Evolutionary conservation across 2,329 filamentous ascomycete genomes (phyloP), one percentile per base, ranked within the genome.

Genomic region (Colletotrichum phormii): DNA sequence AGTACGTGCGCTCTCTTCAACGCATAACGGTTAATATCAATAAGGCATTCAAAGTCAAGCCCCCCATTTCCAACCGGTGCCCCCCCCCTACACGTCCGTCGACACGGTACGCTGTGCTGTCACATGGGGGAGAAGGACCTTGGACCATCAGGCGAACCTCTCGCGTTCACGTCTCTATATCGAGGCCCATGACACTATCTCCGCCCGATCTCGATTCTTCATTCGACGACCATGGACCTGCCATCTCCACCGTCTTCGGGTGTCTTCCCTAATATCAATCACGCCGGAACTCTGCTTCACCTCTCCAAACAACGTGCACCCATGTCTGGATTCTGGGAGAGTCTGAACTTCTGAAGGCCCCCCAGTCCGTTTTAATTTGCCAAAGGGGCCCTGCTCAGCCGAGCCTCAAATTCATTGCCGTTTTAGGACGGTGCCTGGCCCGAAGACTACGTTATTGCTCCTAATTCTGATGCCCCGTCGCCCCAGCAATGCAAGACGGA

Each of bases 351-450:
- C 58, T 68, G 51, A 29, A 59, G 55, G 42, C 58, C 24, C 37
- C 67, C 63, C 68, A 59, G 69, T 53, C 64, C 37, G 57, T 72
- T 42, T 29, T 63, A 62, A 72, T 72, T 72, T 72, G 51, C 62
- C 26, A 15, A 72, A 72, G 59, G 69, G 69, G 64, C 51, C 57
- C 58, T 54, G 35, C 64, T 54, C 64, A 63, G 65, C 69, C 69
- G 69, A 72, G 69, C 69, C 69, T 72, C 69, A 59, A 46, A 63
- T 68, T 55, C 26, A 26, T 53, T 72, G 60, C 69, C 64, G 53
- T 59, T 72, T 72, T 72, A 58, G 69, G 69, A 51, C 49, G 60
- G 54, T 53, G 59, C 67, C 51, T 68, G 69, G 64, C 33, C 60
- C 24, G 13, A 31, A 59, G 18, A n/a, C 24, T 64, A 42, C 58